Percentiles rank a stretch among this genome's conserved stretches.
These are phyloP conservation scores for Elsinoe fawcettii DNA, from an alignment of 2,329 filamentous ascomycete genomes.

Conservation along the genomic window DNA sequence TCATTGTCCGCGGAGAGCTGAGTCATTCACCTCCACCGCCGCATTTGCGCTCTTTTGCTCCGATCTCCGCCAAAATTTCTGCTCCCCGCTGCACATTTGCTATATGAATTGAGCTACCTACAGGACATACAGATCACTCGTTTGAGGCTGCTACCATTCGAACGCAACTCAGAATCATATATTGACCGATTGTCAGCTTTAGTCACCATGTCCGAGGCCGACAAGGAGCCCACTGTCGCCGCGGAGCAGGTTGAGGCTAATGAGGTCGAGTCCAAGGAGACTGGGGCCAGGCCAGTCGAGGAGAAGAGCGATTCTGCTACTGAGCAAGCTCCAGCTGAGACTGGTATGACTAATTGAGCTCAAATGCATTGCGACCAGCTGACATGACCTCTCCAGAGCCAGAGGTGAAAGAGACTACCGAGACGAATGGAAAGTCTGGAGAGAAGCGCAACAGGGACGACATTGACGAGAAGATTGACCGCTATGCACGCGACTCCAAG, in stretches of 20 bases:
- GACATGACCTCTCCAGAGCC: conserved; percentile 16
- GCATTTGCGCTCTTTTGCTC: conserved; percentile 10
- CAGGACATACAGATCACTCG: not conserved
- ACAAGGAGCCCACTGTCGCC: conserved; percentile 16
- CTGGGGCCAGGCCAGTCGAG: not conserved
- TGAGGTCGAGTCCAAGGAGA: conserved; percentile 13
- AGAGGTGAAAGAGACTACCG: conserved; percentile 17
- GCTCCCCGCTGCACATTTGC: not conserved
- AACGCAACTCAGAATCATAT: not conserved
- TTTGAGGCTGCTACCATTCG: not conserved
- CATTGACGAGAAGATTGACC: conserved; percentile 19
- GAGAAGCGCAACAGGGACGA: conserved; percentile 18
- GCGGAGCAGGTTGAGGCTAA: conserved; percentile 16
- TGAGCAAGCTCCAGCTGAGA: conserved; percentile 1
- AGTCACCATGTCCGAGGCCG: conserved; percentile 17
- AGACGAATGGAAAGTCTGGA: conserved; percentile 17
- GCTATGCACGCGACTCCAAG: conserved; percentile 18
- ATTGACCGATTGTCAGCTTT: not conserved
- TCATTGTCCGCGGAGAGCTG: conserved; percentile 4
- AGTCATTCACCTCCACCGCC: conserved; percentile 14
- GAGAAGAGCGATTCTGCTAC: not conserved
- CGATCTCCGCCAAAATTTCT: conserved; percentile 2
- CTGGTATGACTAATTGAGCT: conserved; percentile 20
- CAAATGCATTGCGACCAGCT: conserved; percentile 1
- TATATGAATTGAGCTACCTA: not conserved